Percentiles rank a stretch among this genome's conserved stretches.
phyloP scores from a whole-genome alignment of 192 early-diverging fungal genomes.

The Coemansia interrupta region DNA sequence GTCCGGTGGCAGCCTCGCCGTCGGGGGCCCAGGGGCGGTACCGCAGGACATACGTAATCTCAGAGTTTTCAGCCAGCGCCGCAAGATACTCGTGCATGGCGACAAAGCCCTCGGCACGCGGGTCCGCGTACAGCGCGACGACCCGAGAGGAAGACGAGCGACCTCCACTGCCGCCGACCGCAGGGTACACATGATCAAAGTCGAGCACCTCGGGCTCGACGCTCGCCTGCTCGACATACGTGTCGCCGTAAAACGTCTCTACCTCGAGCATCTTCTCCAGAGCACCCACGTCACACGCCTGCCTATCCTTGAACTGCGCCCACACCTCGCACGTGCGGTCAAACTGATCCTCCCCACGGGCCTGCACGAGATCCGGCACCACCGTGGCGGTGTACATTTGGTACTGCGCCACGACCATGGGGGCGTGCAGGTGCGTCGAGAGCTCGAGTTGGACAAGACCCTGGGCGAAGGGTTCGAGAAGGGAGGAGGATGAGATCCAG shows the following conservation, averaged over 20 bases:
- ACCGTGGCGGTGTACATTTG: constrained; percentile 74
- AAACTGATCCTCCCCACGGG: constrained; percentile 53
- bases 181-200: constrained; percentile 61
- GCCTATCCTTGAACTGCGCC: constrained; percentile 63
- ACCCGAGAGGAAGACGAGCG: constrained; percentile 1
- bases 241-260: constrained; percentile 39
- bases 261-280: constrained; percentile 47
- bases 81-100: constrained; percentile 58
- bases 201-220: constrained; percentile 41
- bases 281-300: constrained; percentile 59
- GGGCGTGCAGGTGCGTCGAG: constrained; percentile 66
- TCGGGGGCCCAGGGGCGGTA: constrained; percentile 58
- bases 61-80: constrained; percentile 46
- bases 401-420: constrained; percentile 78
- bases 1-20: not conserved
- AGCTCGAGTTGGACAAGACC: constrained; percentile 69
- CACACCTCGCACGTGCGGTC: constrained; percentile 68
- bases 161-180: not conserved
- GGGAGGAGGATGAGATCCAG: constrained; percentile 49
- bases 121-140: constrained; percentile 75
- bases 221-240: constrained; percentile 32
- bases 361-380: constrained; percentile 51
- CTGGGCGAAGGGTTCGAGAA: constrained; percentile 46
- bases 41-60: constrained; percentile 66
- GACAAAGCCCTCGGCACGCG: constrained; percentile 58